Evolutionary conservation across 257 asterid species (phyloP).

Genomic region (Petunia secreta): DNA sequence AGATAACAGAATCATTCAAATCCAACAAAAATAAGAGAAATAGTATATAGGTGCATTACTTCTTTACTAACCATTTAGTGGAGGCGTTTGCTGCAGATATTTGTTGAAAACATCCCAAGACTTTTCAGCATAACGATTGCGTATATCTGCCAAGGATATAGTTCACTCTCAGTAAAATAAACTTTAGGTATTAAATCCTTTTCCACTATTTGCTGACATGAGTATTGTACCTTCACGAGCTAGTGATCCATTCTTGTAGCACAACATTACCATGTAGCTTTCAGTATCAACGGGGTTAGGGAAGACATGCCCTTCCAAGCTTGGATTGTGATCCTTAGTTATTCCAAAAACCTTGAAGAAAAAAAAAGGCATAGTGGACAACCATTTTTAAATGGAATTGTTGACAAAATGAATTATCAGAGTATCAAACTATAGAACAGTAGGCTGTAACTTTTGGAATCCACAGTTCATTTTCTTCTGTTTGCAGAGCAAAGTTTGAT

Average conservation of each 20-base stretch:
- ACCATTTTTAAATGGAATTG: neutral
- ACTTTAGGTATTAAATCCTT: neutral
- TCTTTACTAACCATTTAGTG: constrained; percentile 68
- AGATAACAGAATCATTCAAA: constrained; percentile 27
- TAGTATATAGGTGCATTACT: neutral
- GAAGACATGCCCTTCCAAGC: constrained; percentile 93
- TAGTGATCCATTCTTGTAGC: constrained; percentile 93
- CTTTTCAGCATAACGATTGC: constrained; percentile 68
- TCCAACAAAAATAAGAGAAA: neutral
- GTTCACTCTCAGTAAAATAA: neutral
- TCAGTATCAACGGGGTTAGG: constrained; percentile 89
- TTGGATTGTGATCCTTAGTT: constrained; percentile 70
- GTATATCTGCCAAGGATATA: constrained; percentile 53
- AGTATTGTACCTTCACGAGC: constrained; percentile 82
- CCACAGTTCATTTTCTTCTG: neutral
- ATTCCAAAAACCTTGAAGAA: constrained; percentile 73
- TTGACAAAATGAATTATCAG: neutral
- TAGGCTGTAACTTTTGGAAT: neutral
- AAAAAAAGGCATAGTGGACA: constrained; percentile 7
- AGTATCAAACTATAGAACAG: neutral
- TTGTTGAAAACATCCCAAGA: constrained; percentile 87
- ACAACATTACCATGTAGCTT: constrained; percentile 94
- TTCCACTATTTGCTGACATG: neutral
- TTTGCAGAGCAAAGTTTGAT: too few species aligned
- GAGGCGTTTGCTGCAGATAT: constrained; percentile 65